Evolutionary conservation across 805 yeast genomes (phyloP), one percentile per base, ranked within the genome.

Genomic region (Metschnikowia orientalis): DNA sequence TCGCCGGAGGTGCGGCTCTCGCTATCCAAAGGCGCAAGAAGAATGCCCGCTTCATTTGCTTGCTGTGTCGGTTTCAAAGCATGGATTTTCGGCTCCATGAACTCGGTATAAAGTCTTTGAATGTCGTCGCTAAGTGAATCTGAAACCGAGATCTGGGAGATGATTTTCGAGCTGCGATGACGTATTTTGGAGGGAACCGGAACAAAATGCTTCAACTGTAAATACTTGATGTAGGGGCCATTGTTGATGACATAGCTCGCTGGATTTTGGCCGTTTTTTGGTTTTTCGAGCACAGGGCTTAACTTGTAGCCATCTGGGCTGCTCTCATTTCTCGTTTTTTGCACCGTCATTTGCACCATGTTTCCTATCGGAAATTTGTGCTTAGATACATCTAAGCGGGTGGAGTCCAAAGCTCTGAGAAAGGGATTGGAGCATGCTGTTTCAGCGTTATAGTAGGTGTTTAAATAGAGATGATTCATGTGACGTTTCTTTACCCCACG

Each of bases 281-380:
- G 46, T 18, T 42, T 42, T 5, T 39, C 33, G 7, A 51, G 26
- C 17, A 48, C 46, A 2, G 58, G 58, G 5, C 25, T 25, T n/a
- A 52, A 25, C 26, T 23, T 14, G 24, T 40, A 26, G 8, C 16
- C 22, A 12, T 17, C 32, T 10, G 26, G 30, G 13, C 25, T 23
- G 13, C 23, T 28, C 9, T 11, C 30, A 7, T 6, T 12, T 21
- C 23, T 8, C 18, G 29, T 10, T 18, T 28, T 34, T 18, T 41
- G 33, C 5, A 43, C 45, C 4, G 48, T 35, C 7, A 53, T 18
- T 37, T 47, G 48, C 1, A 54, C 35, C 45, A 56, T 40, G 30
- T 43, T 45, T 8, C 66, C 65, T 15, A 37, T 46, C 4, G 67
- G 61, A 32, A 53, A 59, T 26, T 57, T 41, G 11, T 14, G 13